These are phyloP conservation scores for Trichomonascus vanleenenianus DNA, from an alignment of 805 yeast genomes.

Conservation along the genomic window DNA sequence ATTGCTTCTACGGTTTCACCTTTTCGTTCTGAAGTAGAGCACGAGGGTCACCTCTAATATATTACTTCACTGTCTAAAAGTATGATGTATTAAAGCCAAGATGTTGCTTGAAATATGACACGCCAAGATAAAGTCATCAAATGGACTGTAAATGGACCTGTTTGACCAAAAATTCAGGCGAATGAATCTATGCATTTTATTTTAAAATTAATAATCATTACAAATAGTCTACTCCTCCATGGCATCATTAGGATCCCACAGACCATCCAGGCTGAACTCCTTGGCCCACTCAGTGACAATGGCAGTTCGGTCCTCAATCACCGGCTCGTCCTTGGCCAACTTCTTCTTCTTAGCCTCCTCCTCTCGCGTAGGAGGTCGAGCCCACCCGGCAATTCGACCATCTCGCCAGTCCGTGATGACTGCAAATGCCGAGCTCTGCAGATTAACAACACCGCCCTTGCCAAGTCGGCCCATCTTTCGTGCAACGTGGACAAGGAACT, in stretches of 20 bases:
- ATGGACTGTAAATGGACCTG: no score
- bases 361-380: conserved; percentile 42
- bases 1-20: no score
- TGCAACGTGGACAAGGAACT: conserved; percentile 85
- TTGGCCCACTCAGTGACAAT: conserved; percentile 88
- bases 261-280: conserved; percentile 86
- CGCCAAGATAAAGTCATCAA: no score
- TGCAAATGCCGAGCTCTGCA: conserved; percentile 73
- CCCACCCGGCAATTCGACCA: conserved; percentile 90
- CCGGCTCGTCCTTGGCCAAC: conserved; percentile 32
- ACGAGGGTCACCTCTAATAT: no score
- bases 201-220: no score
- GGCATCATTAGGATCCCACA: conserved; percentile 36
- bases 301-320: conserved; percentile 34
- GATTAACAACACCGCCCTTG: conserved; percentile 86
- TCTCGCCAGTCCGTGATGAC: conserved; percentile 95
- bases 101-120: no score
- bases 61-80: no score
- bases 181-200: no score
- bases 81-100: no score
- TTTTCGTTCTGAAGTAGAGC: no score
- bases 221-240: conserved; percentile 7
- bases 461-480: conserved; percentile 88
- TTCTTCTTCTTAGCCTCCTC: conserved; percentile 33
- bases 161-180: no score